Evolutionary conservation across 176 grass and related monocot species (phyloP), one percentile per base, ranked within the genome.

Genomic region (Carex kokanica): DNA sequence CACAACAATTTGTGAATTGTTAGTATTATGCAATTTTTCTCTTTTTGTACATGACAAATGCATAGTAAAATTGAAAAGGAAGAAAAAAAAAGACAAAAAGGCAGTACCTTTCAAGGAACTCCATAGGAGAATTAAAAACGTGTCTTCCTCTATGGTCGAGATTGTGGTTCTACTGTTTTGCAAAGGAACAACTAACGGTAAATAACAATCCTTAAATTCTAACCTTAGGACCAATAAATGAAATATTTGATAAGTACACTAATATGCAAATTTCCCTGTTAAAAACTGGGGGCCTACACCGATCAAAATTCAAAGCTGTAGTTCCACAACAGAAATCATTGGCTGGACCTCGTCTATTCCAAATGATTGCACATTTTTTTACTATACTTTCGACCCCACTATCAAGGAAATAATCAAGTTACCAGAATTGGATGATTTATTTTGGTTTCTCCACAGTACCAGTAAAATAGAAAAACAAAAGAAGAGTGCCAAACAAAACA

Each of bases 171-270:
- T 25, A 25, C 0, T 25, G 24, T 32, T 32, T 32, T 32, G 31
- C 31, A 32, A 32, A 32, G 31, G 2, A 32, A 32, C 2, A 32
- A 32, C 3, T 32, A 32, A 3, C 3, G 31, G 31, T 32, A 32
- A 32, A 32, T 2, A 2, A 32, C 31, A 32, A 32, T 32, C 31
- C 31, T 32, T 32, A 32, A 32, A 32, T 32, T 32, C 31, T 32
- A 32, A 32, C 2, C 0, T 43, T 70, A 43, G 34, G 36, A 70
- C 2, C 34, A 41, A 2, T 31, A 9, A 49, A 73, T 12, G 49
- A 73, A 60, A 32, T 34, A 59, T 79, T 79, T 60, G 25, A 79
- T 79, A 27, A 59, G 27, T 60, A 61, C 27, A 60, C 54, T 61
- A n/a, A 59, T n/a, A 80, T 40, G 78, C 4, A 61, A 80, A 41